phyloP scores from a whole-genome alignment of 805 yeast species.

The Hemisphaericaspora nanyangensis region DNA sequence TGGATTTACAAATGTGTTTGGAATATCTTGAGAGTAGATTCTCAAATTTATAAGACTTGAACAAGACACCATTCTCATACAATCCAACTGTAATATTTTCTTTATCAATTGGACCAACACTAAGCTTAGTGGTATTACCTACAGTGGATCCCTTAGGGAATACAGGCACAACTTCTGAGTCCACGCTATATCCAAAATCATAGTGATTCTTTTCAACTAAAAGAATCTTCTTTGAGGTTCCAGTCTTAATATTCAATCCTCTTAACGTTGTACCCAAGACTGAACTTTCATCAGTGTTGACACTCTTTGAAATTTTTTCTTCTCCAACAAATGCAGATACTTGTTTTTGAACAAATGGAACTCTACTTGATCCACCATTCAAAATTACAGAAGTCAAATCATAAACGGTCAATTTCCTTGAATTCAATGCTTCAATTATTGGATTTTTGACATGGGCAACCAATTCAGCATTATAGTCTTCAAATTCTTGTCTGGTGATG shows the following conservation, averaged over 20 bases:
- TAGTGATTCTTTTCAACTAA: conserved; percentile 54
- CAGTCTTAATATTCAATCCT: conserved; percentile 68
- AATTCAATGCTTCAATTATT: conserved; percentile 46
- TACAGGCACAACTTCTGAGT: conserved; percentile 19
- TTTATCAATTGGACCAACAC: conserved; percentile 21
- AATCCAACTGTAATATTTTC: conserved; percentile 15
- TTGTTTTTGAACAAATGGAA: conserved; percentile 77
- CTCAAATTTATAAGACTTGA: conserved; percentile 23
- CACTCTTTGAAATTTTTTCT: conserved; percentile 67
- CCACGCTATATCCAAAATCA: conserved; percentile 40
- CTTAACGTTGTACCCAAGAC: conserved; percentile 86
- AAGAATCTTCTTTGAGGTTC: conserved; percentile 52
- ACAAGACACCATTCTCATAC: conserved; percentile 34
- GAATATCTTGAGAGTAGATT: conserved; percentile 23
- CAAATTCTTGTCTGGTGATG: conserved; percentile 81
- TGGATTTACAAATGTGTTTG: conserved; percentile 38
- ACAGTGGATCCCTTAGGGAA: conserved; percentile 47
- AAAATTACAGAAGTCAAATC: conserved; percentile 66
- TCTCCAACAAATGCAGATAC: conserved; percentile 53
- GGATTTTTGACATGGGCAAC: conserved; percentile 50
- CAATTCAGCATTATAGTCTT: conserved; percentile 46
- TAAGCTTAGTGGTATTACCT: conserved; percentile 29
- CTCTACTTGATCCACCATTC: conserved; percentile 88
- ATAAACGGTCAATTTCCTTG: conserved; percentile 21
- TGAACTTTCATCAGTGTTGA: conserved; percentile 94